Conservation (phyloP, 768 basidiomycete species). For the Dendrothele bispora region DNA sequence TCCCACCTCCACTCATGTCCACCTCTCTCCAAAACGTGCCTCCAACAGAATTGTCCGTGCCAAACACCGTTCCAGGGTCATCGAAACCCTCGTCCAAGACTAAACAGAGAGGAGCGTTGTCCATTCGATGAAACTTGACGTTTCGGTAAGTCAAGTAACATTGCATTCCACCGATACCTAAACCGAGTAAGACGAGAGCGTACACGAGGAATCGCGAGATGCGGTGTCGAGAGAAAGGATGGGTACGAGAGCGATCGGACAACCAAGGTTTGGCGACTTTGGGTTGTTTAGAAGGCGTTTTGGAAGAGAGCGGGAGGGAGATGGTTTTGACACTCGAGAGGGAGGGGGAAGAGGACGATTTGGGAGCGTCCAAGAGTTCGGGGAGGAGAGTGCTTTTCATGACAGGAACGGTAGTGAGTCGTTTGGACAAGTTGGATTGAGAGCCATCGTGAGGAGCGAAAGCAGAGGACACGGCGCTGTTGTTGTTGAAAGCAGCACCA, state of each 20-base stretch:
- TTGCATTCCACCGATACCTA: slow-evolving; percentile 3
- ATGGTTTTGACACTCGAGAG: background rate
- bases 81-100: slow-evolving; percentile 5
- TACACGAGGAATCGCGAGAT: slow-evolving; percentile 3
- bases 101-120: slow-evolving; percentile 2
- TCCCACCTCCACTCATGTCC: slow-evolving; percentile 80
- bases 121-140: slow-evolving; percentile 2
- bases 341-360: background rate
- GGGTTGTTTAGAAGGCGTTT: slow-evolving; percentile 1
- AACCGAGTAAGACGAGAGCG: background rate
- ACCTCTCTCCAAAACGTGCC: slow-evolving; percentile 73
- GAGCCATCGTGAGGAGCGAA: no score
- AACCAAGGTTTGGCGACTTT: background rate
- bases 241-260: background rate
- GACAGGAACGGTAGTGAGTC: slow-evolving; percentile 1
- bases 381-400: slow-evolving; percentile 4
- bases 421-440: no score
- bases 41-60: slow-evolving; percentile 22
- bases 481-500: background rate
- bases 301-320: background rate
- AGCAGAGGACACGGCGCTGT: background rate
- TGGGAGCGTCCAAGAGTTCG: slow-evolving; percentile 1
- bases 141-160: slow-evolving; percentile 3
- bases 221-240: slow-evolving; percentile 3
- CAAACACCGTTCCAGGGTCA: slow-evolving; percentile 1